Conservation (phyloP, 2,329 filamentous ascomycete species). For the Fusarium newnesense region DNA sequence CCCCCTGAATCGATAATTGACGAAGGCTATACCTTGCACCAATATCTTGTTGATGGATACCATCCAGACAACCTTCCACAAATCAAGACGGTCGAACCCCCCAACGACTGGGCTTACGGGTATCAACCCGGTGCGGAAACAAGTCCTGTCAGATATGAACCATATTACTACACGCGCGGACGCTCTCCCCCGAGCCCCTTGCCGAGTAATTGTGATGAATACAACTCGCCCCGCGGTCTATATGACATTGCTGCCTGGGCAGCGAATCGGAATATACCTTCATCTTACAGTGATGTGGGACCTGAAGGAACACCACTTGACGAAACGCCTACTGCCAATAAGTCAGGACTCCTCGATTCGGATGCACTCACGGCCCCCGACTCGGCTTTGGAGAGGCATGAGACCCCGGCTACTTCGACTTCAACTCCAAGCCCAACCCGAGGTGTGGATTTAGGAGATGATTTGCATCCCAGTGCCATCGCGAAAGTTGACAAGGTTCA, state of each 20-base stretch:
- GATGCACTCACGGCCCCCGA: slow-evolving; percentile 12
- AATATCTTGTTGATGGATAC: slow-evolving; percentile 52
- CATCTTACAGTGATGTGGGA: slow-evolving; percentile 52
- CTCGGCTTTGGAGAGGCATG: slow-evolving; percentile 22
- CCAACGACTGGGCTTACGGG: slow-evolving; percentile 57
- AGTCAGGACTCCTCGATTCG: slow-evolving; percentile 20
- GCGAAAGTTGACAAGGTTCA: background rate
- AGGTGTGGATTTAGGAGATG: slow-evolving; percentile 1
- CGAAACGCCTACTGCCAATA: slow-evolving; percentile 38
- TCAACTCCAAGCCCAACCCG: slow-evolving; percentile 19
- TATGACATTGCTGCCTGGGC: slow-evolving; percentile 52
- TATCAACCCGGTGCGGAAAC: slow-evolving; percentile 51
- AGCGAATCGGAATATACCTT: slow-evolving; percentile 51
- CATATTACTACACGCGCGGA: slow-evolving; percentile 60
- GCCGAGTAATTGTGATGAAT: slow-evolving; percentile 55
- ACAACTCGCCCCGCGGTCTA: slow-evolving; percentile 44
- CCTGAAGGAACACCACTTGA: slow-evolving; percentile 36
- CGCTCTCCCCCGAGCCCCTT: slow-evolving; percentile 65
- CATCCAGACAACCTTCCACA: slow-evolving; percentile 48
- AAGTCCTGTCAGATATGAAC: slow-evolving; percentile 52
- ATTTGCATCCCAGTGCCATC: background rate
- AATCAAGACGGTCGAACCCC: slow-evolving; percentile 55
- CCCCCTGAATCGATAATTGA: slow-evolving; percentile 53
- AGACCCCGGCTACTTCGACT: slow-evolving; percentile 33
- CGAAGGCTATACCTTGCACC: slow-evolving; percentile 52